Evolutionary conservation across 2,329 filamentous ascomycete species (phyloP).

Genomic region (Calonectria henricotiae): DNA sequence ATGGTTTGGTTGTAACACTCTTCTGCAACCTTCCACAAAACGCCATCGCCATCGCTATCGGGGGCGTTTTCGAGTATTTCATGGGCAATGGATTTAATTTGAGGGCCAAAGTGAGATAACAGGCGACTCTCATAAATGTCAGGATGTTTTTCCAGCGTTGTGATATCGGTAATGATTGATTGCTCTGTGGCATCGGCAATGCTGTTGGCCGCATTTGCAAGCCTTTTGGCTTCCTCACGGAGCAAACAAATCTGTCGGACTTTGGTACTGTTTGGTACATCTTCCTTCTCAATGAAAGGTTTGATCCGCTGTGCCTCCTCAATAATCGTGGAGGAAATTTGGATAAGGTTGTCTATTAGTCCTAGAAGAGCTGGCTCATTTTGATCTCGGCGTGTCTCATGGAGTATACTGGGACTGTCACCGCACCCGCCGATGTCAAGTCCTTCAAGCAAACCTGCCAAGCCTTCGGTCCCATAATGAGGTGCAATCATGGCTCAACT

Average conservation of each 20-base stretch:
- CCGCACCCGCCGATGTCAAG: neutral
- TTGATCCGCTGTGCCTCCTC: neutral
- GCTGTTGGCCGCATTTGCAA: neutral
- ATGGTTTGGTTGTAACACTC: conserved; percentile 18
- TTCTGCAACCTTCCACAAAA: conserved; percentile 20
- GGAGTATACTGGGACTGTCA: neutral
- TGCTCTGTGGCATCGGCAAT: neutral
- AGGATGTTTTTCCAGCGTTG: neutral
- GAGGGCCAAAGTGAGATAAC: neutral
- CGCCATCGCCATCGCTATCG: neutral
- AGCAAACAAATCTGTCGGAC: neutral
- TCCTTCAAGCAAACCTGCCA: neutral
- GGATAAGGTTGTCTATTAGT: neutral
- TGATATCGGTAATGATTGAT: neutral
- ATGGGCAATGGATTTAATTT: neutral
- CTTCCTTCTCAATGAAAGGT: neutral
- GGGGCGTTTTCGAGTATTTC: neutral
- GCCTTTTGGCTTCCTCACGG: neutral
- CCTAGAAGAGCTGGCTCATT: neutral
- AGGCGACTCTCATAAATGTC: neutral
- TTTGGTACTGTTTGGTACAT: too few species aligned
- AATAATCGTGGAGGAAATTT: neutral
- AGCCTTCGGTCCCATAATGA: neutral
- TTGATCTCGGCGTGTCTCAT: neutral
- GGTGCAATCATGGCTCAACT: too few species aligned